Conservation (phyloP, 768 basidiomycete genomes). For the Psilocybe cubensis region DNA sequence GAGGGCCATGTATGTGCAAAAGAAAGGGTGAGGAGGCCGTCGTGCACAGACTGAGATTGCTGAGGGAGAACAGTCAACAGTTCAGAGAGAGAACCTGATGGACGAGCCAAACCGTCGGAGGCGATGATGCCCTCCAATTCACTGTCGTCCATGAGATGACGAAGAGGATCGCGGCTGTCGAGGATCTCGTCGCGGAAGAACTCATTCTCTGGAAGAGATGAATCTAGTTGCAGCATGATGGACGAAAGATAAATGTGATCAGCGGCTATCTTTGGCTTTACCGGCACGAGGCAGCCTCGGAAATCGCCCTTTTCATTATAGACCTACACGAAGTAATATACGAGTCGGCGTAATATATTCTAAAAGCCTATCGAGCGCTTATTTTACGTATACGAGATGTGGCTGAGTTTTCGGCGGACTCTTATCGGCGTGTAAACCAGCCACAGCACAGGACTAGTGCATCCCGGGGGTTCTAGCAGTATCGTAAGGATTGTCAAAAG, state of each 20-base stretch:
- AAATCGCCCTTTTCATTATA: neutral
- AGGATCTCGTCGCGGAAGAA: slow-evolving; percentile 57
- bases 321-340: neutral
- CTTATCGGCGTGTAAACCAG: too few relatives aligned
- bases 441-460: too few relatives aligned
- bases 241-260: slow-evolving; percentile 9
- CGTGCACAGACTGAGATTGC: slow-evolving; percentile 53
- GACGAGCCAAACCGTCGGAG: slow-evolving; percentile 26
- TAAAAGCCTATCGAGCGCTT: slow-evolving; percentile 4
- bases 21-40: slow-evolving; percentile 51
- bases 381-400: neutral
- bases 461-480: too few relatives aligned
- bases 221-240: slow-evolving; percentile 21
- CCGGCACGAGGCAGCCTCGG: neutral
- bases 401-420: too few relatives aligned
- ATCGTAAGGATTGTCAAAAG: too few relatives aligned
- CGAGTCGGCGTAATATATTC: neutral
- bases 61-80: slow-evolving; percentile 48
- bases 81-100: slow-evolving; percentile 30
- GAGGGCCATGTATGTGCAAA: slow-evolving; percentile 30
- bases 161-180: slow-evolving; percentile 60
- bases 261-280: neutral
- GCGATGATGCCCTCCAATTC: slow-evolving; percentile 35
- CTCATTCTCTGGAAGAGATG: slow-evolving; percentile 19
- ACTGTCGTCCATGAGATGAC: slow-evolving; percentile 53